phyloP scores from a whole-genome alignment of 1,284 basidiomycete genomes.

The Trichosporon faecale region DNA sequence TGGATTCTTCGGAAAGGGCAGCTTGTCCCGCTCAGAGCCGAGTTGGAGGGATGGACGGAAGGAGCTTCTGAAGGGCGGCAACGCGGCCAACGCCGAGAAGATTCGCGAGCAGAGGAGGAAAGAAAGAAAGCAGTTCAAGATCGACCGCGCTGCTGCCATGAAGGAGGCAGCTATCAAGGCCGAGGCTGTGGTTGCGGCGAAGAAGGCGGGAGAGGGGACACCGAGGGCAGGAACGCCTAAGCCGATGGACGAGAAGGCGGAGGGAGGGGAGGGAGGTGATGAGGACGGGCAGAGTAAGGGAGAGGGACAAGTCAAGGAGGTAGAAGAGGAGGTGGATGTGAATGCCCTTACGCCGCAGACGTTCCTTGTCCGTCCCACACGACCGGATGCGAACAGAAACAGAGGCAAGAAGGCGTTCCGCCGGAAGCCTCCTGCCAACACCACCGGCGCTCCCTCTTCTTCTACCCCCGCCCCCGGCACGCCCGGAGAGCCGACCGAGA shows the following conservation, averaged over 20 bases:
- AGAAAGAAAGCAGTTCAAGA: conserved; percentile 85
- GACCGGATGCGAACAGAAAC: conserved; percentile 49
- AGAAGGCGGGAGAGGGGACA: conserved; percentile 25
- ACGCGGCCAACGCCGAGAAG: conserved; percentile 60
- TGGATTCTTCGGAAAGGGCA: conserved; percentile 97
- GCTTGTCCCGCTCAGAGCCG: conserved; percentile 87
- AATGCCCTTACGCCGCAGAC: conserved; percentile 48
- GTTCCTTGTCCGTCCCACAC: conserved; percentile 48
- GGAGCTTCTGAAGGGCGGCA: conserved; percentile 58
- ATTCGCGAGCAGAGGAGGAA: conserved; percentile 76
- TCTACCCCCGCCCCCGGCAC: neutral
- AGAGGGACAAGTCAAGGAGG: neutral
- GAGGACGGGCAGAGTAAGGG: conserved; percentile 22
- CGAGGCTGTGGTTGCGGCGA: conserved; percentile 45
- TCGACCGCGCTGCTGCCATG: conserved; percentile 62
- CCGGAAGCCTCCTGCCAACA: conserved; percentile 26
- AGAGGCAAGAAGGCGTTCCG: conserved; percentile 44
- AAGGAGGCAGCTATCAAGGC: conserved; percentile 51
- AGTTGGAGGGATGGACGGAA: conserved; percentile 79
- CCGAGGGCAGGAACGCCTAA: conserved; percentile 9
- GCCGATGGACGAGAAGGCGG: conserved; percentile 11
- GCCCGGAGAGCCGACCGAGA: neutral
- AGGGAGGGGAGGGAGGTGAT: neutral
- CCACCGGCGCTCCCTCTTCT: conserved; percentile 10
- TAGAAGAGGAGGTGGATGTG: conserved; percentile 22